phyloP scores from a whole-genome alignment of 495 filamentous ascomycete species.

The Aspergillus bridgeri region DNA sequence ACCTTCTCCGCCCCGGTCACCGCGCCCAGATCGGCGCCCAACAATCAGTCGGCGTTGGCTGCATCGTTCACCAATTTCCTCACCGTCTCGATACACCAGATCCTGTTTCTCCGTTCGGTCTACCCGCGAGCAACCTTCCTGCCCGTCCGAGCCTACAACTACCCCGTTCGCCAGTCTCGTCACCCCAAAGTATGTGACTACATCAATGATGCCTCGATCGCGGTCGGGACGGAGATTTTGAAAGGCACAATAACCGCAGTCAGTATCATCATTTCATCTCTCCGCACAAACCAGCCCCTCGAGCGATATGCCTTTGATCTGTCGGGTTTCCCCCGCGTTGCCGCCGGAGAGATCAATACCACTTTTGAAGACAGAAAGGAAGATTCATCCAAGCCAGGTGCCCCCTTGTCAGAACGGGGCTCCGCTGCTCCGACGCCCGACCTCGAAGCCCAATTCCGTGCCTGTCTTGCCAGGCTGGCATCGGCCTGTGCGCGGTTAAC shows the following conservation, averaged over 20 bases:
- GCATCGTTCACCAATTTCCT: conserved; percentile 67
- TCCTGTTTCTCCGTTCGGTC: conserved; percentile 81
- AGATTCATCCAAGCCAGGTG: conserved; percentile 40
- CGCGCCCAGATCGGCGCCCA: conserved; percentile 42
- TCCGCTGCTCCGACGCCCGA: conserved; percentile 47
- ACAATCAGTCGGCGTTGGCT: conserved; percentile 45
- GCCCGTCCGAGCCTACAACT: conserved; percentile 79
- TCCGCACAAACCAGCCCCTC: conserved; percentile 51
- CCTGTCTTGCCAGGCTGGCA: conserved; percentile 48
- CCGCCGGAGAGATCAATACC: conserved; percentile 47
- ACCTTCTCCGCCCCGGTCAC: conserved; percentile 44
- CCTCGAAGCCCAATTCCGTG: conserved; percentile 71
- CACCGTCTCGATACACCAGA: conserved; percentile 84
- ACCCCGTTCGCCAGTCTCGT: conserved; percentile 81
- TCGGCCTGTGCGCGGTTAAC: conserved; percentile 56
- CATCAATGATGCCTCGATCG: conserved; percentile 78
- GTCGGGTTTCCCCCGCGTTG: conserved; percentile 64
- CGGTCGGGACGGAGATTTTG: conserved; percentile 70
- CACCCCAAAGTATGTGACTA: conserved; percentile 90
- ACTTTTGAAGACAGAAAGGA: conserved; percentile 50
- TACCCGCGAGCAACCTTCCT: conserved; percentile 83
- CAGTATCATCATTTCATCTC: conserved; percentile 70
- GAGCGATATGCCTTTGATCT: conserved; percentile 90
- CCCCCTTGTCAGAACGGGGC: conserved; percentile 31
- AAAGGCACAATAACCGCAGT: conserved; percentile 67